A percentile compares a stretch with the other conserved stretches of the same genome.
phyloP scores from a whole-genome alignment of 495 filamentous ascomycete species.

The Letharia columbiana region DNA sequence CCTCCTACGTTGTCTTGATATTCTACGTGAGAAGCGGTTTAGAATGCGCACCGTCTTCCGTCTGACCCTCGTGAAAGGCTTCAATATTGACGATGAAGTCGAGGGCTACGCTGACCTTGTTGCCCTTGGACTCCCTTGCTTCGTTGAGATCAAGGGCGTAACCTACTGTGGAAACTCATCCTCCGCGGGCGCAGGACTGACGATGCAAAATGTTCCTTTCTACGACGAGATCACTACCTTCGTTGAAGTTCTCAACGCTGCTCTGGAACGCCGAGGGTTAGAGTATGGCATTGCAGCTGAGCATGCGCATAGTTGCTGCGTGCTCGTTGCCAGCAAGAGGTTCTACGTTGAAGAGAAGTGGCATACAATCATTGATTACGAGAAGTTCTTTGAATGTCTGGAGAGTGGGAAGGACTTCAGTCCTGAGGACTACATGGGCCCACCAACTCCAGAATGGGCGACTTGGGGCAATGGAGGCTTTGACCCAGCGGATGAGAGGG shows the following conservation, averaged over 20 bases:
- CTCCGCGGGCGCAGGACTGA: conserved; percentile 69
- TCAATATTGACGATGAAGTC: conserved; percentile 91
- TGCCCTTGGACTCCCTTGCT: conserved; percentile 72
- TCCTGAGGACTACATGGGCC: conserved; percentile 84
- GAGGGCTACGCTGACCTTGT: conserved; percentile 86
- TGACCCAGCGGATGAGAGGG: conserved; percentile 79
- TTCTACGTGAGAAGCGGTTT: conserved; percentile 71
- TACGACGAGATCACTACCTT: conserved; percentile 81
- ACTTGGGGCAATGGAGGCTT: conserved; percentile 92
- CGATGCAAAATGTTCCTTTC: conserved; percentile 94
- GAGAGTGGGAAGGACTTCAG: conserved; percentile 62
- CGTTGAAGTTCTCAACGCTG: conserved; percentile 59
- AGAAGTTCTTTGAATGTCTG: conserved; percentile 75
- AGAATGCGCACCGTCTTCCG: conserved; percentile 89
- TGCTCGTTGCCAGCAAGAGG: conserved; percentile 68
- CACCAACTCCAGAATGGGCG: conserved; percentile 83
- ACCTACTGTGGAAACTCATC: conserved; percentile 91
- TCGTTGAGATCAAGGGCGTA: conserved; percentile 92
- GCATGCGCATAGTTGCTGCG: conserved; percentile 89
- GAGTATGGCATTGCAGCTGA: conserved; percentile 88
- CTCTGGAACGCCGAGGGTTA: conserved; percentile 57
- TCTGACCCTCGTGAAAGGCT: conserved; percentile 88
- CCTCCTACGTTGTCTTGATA: conserved; percentile 82
- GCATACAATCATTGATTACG: conserved; percentile 88
- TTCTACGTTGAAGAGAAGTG: conserved; percentile 69